Percentiles rank a stretch among this genome's conserved stretches.
These are phyloP conservation scores for Pyrrhoderma lamaoense DNA, from an alignment of 1,284 basidiomycete genomes.

Conservation along the genomic window DNA sequence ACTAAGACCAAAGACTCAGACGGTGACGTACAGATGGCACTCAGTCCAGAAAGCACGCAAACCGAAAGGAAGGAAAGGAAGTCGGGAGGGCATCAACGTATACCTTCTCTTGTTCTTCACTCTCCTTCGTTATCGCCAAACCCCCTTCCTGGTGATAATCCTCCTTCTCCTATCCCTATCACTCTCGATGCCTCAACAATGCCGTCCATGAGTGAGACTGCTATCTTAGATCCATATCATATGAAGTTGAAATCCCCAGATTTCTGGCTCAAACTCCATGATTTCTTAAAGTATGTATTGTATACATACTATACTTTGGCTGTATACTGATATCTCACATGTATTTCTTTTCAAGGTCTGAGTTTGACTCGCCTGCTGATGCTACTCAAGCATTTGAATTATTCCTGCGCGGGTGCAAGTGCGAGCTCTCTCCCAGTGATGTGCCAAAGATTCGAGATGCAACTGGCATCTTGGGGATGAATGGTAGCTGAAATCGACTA, in stretches of 20 bases:
- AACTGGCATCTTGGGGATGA: constrained; percentile 73
- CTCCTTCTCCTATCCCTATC: constrained; percentile 57
- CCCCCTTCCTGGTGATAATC: constrained; percentile 32
- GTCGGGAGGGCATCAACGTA: constrained; percentile 43
- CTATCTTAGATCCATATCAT: constrained; percentile 54
- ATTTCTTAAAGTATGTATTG: constrained; percentile 52
- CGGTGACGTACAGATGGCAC: constrained; percentile 20
- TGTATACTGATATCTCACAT: neutral
- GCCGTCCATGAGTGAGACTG: constrained; percentile 35
- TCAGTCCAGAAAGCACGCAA: constrained; percentile 23
- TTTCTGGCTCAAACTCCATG: constrained; percentile 69
- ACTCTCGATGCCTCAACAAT: constrained; percentile 49
- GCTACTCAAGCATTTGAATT: constrained; percentile 62
- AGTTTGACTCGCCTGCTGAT: constrained; percentile 51
- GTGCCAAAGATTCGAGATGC: constrained; percentile 74
- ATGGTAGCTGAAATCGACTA: constrained; percentile 44
- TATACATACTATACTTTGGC: neutral
- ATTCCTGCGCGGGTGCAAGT: constrained; percentile 67
- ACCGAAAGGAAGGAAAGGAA: constrained; percentile 22
- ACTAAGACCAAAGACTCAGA: constrained; percentile 8
- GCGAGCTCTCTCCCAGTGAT: constrained; percentile 58
- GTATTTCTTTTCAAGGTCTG: constrained; percentile 32
- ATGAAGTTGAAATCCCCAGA: constrained; percentile 57
- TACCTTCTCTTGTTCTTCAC: constrained; percentile 68
- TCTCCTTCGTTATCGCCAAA: constrained; percentile 43